phyloP scores from a whole-genome alignment of 352 stramenopile species.

The Phytophthora pluvialis region DNA sequence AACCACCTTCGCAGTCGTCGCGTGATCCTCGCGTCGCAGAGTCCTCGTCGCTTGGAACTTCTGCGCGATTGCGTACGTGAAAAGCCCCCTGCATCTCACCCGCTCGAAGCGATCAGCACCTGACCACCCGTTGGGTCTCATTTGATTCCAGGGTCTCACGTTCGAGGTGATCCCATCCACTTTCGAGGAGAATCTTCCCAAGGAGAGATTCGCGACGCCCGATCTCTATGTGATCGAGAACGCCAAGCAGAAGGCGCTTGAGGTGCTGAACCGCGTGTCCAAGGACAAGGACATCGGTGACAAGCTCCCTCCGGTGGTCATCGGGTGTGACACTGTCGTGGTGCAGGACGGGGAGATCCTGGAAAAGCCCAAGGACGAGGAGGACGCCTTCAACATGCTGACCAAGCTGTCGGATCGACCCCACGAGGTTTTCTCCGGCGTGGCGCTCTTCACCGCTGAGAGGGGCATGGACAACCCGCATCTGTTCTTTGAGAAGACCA shows the following conservation, averaged over 20 bases:
- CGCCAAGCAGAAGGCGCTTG: slow-evolving; percentile 77
- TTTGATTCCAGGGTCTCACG: slow-evolving; percentile 49
- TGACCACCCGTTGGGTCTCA: slow-evolving; percentile 1
- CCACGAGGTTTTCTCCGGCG: slow-evolving; percentile 90
- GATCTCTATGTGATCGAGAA: slow-evolving; percentile 84
- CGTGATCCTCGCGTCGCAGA: slow-evolving; percentile 85
- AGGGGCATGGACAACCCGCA: slow-evolving; percentile 54
- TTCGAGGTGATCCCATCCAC: slow-evolving; percentile 85
- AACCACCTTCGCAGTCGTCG: slow-evolving; percentile 54
- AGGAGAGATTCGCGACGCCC: slow-evolving; percentile 67
- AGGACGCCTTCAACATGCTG: slow-evolving; percentile 86
- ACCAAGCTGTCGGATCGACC: slow-evolving; percentile 64
- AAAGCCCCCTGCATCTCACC: neutral
- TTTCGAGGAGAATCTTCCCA: slow-evolving; percentile 86
- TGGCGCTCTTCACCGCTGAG: slow-evolving; percentile 72
- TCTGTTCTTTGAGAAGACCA: slow-evolving; percentile 77
- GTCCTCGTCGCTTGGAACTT: slow-evolving; percentile 75
- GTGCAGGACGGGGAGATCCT: slow-evolving; percentile 86
- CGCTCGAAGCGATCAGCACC: neutral
- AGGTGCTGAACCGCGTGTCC: slow-evolving; percentile 61
- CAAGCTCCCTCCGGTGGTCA: slow-evolving; percentile 51
- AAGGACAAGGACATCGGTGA: slow-evolving; percentile 8
- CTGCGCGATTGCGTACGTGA: slow-evolving; percentile 70
- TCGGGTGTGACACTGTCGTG: slow-evolving; percentile 91
- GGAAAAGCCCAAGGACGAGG: slow-evolving; percentile 88